Percentiles rank a stretch among this genome's conserved stretches.
Conservation (phyloP, 768 basidiomycete species). For the Tricholoma sp. region DNA sequence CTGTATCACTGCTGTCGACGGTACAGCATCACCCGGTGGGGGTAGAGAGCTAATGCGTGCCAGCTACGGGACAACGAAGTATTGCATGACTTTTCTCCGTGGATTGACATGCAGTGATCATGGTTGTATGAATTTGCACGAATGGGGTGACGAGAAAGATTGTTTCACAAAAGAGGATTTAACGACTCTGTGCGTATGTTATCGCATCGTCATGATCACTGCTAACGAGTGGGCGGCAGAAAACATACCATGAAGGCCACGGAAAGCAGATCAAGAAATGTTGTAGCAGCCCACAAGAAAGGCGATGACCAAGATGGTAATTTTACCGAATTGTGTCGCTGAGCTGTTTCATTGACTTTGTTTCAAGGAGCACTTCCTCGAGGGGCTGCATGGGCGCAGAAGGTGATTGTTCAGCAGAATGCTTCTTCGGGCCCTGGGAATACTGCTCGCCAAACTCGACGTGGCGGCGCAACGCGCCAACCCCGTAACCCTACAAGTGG, state of each 20-base stretch:
- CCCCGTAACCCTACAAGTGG: slow-evolving; percentile 31
- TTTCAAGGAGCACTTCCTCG: slow-evolving; percentile 54
- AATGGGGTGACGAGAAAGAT: slow-evolving; percentile 98
- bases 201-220: slow-evolving; percentile 5
- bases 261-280: slow-evolving; percentile 56
- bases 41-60: slow-evolving; percentile 88
- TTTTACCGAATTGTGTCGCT: background rate
- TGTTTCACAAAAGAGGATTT: slow-evolving; percentile 97
- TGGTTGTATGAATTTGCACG: slow-evolving; percentile 91
- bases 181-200: slow-evolving; percentile 67
- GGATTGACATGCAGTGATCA: slow-evolving; percentile 80
- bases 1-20: slow-evolving; percentile 90
- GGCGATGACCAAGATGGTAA: slow-evolving; percentile 55
- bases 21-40: slow-evolving; percentile 84
- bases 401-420: slow-evolving; percentile 23
- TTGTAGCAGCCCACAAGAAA: slow-evolving; percentile 50
- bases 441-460: slow-evolving; percentile 35
- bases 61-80: slow-evolving; percentile 94
- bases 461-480: slow-evolving; percentile 41
- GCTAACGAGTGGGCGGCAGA: slow-evolving; percentile 31
- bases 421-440: slow-evolving; percentile 15
- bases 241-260: slow-evolving; percentile 93
- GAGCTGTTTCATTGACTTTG: slow-evolving; percentile 8
- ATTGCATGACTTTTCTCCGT: slow-evolving; percentile 94
- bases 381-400: slow-evolving; percentile 59